These are phyloP conservation scores for Fistulifera pelliculosa DNA, from an alignment of 108 stramenopile genomes.

Conservation along the genomic window DNA sequence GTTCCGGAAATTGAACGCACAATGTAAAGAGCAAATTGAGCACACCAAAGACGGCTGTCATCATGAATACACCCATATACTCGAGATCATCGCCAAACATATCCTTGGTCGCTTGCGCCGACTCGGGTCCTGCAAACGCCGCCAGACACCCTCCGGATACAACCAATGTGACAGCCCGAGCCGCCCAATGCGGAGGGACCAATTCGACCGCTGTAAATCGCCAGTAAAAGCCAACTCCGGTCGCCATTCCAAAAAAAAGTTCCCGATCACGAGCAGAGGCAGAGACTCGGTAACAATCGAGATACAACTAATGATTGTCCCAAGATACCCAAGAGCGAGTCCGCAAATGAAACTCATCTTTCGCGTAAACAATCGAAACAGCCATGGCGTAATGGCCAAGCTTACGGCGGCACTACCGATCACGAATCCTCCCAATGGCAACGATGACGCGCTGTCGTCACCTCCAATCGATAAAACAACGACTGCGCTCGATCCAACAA, in stretches of 20 bases:
- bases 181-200: conserved; percentile 16
- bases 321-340: conserved; percentile 11
- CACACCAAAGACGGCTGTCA: conserved; percentile 15
- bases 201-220: conserved; percentile 35
- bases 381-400: conserved; percentile 20
- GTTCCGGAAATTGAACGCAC: neutral
- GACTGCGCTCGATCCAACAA: conserved; percentile 25
- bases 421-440: conserved; percentile 22
- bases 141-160: conserved; percentile 36
- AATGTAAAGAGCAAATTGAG: conserved; percentile 3
- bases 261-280: conserved; percentile 15
- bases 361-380: conserved; percentile 16
- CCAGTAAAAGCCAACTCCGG: conserved; percentile 32
- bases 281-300: conserved; percentile 13
- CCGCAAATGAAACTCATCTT: conserved; percentile 27
- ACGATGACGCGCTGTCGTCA: conserved; percentile 13
- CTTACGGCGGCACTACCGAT: conserved; percentile 18
- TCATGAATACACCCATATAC: conserved; percentile 29
- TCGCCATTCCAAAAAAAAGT: conserved; percentile 22
- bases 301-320: conserved; percentile 11
- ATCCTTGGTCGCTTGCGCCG: conserved; percentile 21
- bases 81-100: conserved; percentile 16
- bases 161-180: conserved; percentile 26
- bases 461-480: conserved; percentile 31
- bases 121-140: conserved; percentile 38